Conservation (phyloP, 441 rosid species). For the Omphalea diandra region DNA sequence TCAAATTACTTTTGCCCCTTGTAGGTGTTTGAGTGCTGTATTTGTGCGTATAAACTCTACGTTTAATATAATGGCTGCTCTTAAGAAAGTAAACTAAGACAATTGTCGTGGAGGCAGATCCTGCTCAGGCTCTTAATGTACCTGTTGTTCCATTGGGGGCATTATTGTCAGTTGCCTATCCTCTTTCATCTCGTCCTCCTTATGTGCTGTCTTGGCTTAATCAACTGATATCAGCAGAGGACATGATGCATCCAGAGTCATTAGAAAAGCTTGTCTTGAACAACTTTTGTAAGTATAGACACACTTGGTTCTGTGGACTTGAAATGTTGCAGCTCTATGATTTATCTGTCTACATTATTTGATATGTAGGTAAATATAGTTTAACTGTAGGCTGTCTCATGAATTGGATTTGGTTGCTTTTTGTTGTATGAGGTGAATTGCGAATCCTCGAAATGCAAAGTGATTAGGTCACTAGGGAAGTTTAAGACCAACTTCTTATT, state of each 20-base stretch:
- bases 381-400: background rate
- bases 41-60: background rate
- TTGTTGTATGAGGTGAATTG: constrained; percentile 1
- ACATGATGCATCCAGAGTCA: constrained; percentile 98
- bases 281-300: constrained; percentile 76
- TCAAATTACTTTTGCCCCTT: constrained; percentile 86
- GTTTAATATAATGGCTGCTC: constrained; percentile 8
- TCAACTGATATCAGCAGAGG: constrained; percentile 77
- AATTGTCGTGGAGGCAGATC: constrained; percentile 72
- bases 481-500: background rate
- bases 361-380: background rate
- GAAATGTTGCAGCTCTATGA: background rate
- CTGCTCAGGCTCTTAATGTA: constrained; percentile 90
- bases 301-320: constrained; percentile 8
- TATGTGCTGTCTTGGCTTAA: constrained; percentile 84
- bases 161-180: constrained; percentile 78
- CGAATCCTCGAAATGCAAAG: background rate
- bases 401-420: background rate
- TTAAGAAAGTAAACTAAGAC: constrained; percentile 19
- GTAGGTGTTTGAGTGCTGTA: constrained; percentile 43
- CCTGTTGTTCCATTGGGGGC: constrained; percentile 95
- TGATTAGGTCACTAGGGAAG: background rate
- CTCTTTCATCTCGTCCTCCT: constrained; percentile 82
- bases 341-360: background rate
- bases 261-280: constrained; percentile 86